Conservation (phyloP, 2,329 filamentous ascomycete genomes). For the Talaromyces sp. region DNA sequence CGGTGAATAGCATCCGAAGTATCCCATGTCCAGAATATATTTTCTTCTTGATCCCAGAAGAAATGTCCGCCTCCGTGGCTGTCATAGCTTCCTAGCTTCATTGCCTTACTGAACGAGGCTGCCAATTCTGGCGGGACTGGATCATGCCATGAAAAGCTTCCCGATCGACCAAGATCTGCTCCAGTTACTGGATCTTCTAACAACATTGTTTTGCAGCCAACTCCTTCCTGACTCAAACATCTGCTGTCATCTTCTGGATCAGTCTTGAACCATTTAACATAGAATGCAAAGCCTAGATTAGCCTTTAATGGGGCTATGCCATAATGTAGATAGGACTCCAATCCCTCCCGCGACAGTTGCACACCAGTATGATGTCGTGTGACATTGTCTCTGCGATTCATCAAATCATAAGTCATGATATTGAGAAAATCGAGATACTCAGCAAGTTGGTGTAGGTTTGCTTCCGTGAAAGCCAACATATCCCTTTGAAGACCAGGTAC, state of each 20-base stretch:
- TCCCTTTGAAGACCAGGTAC: slow-evolving; percentile 60
- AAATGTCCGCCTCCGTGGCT: slow-evolving; percentile 42
- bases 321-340: slow-evolving; percentile 27
- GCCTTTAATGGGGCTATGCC: slow-evolving; percentile 53
- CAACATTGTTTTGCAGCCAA: slow-evolving; percentile 55
- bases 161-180: slow-evolving; percentile 56
- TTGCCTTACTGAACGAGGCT: slow-evolving; percentile 44
- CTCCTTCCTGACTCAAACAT: slow-evolving; percentile 30
- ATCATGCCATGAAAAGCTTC: slow-evolving; percentile 45
- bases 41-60: slow-evolving; percentile 49
- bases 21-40: slow-evolving; percentile 57
- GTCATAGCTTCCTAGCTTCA: slow-evolving; percentile 39
- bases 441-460: slow-evolving; percentile 54
- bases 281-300: slow-evolving; percentile 65
- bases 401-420: slow-evolving; percentile 50
- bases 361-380: slow-evolving; percentile 62
- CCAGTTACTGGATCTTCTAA: slow-evolving; percentile 60
- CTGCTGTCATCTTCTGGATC: slow-evolving; percentile 40
- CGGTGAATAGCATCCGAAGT: slow-evolving; percentile 46
- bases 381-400: slow-evolving; percentile 21
- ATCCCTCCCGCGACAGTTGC: slow-evolving; percentile 42
- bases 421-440: slow-evolving; percentile 59
- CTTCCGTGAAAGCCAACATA: slow-evolving; percentile 59
- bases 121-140: slow-evolving; percentile 32
- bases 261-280: slow-evolving; percentile 63